A percentile compares a stretch with the other conserved stretches of the same genome.
Conservation (phyloP, 129 eudicot species). For the Flaveria linearis region DNA sequence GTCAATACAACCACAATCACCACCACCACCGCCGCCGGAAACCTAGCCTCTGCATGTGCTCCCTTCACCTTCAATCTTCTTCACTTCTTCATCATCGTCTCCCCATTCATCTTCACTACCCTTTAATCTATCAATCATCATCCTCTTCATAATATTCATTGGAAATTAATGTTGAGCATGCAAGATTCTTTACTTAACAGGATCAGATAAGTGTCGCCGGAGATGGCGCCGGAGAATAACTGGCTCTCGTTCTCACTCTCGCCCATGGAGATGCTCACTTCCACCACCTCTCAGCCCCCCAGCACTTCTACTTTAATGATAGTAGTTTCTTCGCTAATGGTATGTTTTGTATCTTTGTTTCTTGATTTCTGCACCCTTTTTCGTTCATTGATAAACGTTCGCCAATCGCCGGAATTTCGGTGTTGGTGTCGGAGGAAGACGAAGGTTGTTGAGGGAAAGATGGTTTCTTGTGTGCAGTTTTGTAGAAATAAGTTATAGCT, state of each 20-base stretch:
- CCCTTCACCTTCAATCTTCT: conserved; percentile 14
- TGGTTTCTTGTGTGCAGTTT: neutral
- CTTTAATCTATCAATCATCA: too few species aligned
- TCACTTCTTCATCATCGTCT: neutral
- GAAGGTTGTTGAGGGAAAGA: conserved; percentile 29
- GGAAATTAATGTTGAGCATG: neutral
- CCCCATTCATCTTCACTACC: too few species aligned
- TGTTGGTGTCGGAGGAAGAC: conserved; percentile 43
- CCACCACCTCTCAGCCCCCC: conserved; percentile 44
- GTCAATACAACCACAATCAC: conserved; percentile 1
- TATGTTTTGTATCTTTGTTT: neutral
- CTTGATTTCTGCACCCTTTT: neutral
- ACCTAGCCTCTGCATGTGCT: conserved; percentile 43
- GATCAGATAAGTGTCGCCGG: neutral
- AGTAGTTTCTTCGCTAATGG: conserved; percentile 67
- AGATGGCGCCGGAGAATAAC: conserved; percentile 74
- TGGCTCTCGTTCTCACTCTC: conserved; percentile 70
- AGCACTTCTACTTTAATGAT: conserved; percentile 65
- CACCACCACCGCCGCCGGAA: conserved; percentile 39
- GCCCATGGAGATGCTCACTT: conserved; percentile 66
- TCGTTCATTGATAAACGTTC: neutral
- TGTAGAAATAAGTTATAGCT: conserved; percentile 25
- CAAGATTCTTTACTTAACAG: too few species aligned
- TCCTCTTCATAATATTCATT: neutral
- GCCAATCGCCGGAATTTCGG: conserved; percentile 46